Base-by-base conservation (phyloP, 1,284 basidiomycete genomes). In the Quambalaria eucalypti region DNA sequence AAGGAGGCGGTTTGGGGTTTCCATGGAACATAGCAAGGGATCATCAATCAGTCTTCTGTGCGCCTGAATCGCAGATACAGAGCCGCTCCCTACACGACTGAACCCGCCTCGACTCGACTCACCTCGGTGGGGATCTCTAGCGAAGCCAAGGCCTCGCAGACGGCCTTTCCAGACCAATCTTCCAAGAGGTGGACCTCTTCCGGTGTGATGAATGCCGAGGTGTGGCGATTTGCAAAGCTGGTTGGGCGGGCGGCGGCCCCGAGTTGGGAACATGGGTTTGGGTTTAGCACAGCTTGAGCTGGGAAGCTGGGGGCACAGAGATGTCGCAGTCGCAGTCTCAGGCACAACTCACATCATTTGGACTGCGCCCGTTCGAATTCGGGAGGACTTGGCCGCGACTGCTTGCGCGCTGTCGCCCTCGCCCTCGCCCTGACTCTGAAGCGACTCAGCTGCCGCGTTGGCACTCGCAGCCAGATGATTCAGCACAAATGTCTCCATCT, bases 121-220 rank as follows among this genome's bases (percentile, higher is more conserved):
- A 62, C 59, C 50, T 69, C 67, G 19, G 52, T 14, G 2, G 63
- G 57, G 12, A 71, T 69, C 2, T 63, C 31, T 50, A 68, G 50
- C 28, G 36, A 53, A 7, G 48, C 57, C 51, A 84, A 72, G 2
- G 82, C 81, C 44, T 81, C 79, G 29, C 84, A 74, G 9, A 82
- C 79, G 10, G 79, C 80, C 52, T 67, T 74, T 12, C 85, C 83
- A 28, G 82, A 80, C 85, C 85, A 87, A 38, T 77, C 76, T 71
- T 90, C 87, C n/a, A 85, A 71, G 51, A 79, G 77, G 16, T 77
- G 76, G 33, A 88, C 87, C 56, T 83, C 78, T 36, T 82, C 78
- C 5, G 87, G 87, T 3, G 82, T 83, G 64, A 90, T 88, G 68
- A 90, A 88, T 52, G 81, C 85, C 59, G 80, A 80, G n/a, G 85